These are phyloP conservation scores for Ciborinia camelliae DNA, from an alignment of 2,329 filamentous ascomycete genomes.

Conservation along the genomic window DNA sequence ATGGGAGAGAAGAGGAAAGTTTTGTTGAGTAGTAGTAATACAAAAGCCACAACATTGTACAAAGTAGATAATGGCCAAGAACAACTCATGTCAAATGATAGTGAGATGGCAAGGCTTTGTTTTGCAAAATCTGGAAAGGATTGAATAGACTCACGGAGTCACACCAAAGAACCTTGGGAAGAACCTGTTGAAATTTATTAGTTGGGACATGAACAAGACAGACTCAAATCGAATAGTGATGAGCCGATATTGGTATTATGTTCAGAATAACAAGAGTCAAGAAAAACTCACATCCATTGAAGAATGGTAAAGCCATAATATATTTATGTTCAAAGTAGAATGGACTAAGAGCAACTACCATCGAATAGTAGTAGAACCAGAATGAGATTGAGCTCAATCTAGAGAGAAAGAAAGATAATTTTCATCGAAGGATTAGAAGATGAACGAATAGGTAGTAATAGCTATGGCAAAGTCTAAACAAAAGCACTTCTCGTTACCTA, in stretches of 20 bases:
- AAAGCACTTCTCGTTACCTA: too few relatives aligned
- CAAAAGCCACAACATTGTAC: fast-evolving
- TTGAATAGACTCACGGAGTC: too few relatives aligned
- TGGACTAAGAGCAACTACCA: too few relatives aligned
- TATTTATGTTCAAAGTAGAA: not conserved
- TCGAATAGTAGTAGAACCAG: not conserved
- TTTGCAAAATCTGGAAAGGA: too few relatives aligned
- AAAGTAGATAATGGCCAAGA: not conserved
- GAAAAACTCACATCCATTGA: not conserved
- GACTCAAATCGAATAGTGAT: too few relatives aligned
- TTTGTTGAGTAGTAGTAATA: too few relatives aligned
- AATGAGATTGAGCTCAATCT: too few relatives aligned
- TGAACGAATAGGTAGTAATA: not conserved
- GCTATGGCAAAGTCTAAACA: not conserved
- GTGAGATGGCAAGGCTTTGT: not conserved
- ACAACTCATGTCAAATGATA: not conserved
- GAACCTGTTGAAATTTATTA: too few relatives aligned
- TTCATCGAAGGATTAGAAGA: not conserved
- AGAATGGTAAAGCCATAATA: too few relatives aligned
- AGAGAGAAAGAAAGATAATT: not conserved
- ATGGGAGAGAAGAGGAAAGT: not conserved
- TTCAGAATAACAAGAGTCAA: not conserved
- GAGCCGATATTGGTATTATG: too few relatives aligned
- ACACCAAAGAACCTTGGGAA: not conserved
- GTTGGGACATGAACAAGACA: too few relatives aligned